Evolutionary conservation across 345 rosid species (phyloP), one percentile per base, ranked within the genome.

Genomic region (Jatropha curcas): DNA sequence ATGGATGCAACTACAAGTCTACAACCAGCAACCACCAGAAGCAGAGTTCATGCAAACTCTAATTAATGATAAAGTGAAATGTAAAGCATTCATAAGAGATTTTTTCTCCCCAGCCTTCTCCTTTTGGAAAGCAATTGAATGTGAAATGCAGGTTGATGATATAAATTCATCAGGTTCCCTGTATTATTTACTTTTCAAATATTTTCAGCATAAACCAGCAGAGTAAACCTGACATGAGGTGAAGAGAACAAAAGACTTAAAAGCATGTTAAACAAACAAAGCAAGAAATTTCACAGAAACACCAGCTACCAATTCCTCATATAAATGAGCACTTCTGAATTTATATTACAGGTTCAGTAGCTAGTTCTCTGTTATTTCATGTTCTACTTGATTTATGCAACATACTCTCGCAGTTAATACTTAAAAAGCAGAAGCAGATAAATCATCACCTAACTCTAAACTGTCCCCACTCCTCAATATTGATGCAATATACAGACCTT

Each of bases 121-220:
- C 30, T 34, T 43, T 28, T 56, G 27, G 22, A 35, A 59, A 14
- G 34, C 62, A 69, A 41, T 16, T 11, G 33, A 65, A 56, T 69
- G 72, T 34, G 33, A 22, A 39, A 69, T 64, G 31, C 20, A 16
- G 34, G n/a, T 39, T 64, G n/a, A 30, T 59, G 37, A 69, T 43
- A 17, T 28, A 57, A 24, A 13, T 19, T 55, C 61, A 68, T 2
- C 45, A 52, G 19, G 20, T 31, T 52, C 22, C 37, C 5, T 0
- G 25, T 16, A 28, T 34, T 5, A 20, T 30, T 59, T 31, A 31
- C 41, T 13, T 53, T 31, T 48, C 17, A n/a, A 34, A 35, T 52
- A 50, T 16, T 51, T 67, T 67, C 10, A 20, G 16, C 11, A 67
- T 10, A 11, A 10, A 46, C 5, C 22, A 17, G 53, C 53, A 16